phyloP scores from a whole-genome alignment of 2,329 filamentous ascomycete genomes.

The Camillea tinctor region DNA sequence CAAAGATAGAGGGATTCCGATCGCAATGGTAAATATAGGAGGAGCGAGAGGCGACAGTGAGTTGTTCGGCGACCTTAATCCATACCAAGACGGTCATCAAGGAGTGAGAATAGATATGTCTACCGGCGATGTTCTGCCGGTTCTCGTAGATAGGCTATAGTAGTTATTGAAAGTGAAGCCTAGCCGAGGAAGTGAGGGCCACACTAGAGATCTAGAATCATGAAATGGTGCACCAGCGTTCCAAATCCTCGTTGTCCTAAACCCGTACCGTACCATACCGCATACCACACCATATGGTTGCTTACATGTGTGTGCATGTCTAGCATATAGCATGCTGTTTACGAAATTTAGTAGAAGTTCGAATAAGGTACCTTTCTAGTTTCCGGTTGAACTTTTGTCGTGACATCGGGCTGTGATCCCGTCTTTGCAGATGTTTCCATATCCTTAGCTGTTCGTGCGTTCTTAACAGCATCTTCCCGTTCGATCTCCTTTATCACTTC shows the following conservation, averaged over 20 bases:
- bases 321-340: slow-evolving; percentile 10
- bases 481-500: slow-evolving; percentile 70
- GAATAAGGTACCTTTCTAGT: slow-evolving; percentile 35
- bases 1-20: slow-evolving; percentile 76
- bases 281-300: slow-evolving; percentile 7
- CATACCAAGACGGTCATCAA: slow-evolving; percentile 47
- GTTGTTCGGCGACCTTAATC: slow-evolving; percentile 61
- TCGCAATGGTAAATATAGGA: slow-evolving; percentile 86
- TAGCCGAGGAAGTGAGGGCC: slow-evolving; percentile 15
- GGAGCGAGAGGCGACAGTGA: slow-evolving; percentile 76
- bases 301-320: slow-evolving; percentile 20
- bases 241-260: slow-evolving; percentile 59
- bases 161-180: slow-evolving; percentile 23
- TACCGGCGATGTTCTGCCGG: slow-evolving; percentile 57
- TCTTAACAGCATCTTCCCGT: slow-evolving; percentile 56
- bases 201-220: slow-evolving; percentile 22
- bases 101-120: slow-evolving; percentile 58
- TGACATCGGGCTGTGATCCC: slow-evolving; percentile 22
- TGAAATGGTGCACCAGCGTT: slow-evolving; percentile 45
- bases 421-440: slow-evolving; percentile 24
- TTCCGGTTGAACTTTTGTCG: slow-evolving; percentile 17
- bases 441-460: slow-evolving; percentile 43
- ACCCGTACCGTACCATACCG: slow-evolving; percentile 5
- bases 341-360: slow-evolving; percentile 48
- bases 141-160: slow-evolving; percentile 52